These are phyloP conservation scores for Akanthomyces muscarius DNA, from an alignment of 2,329 filamentous ascomycete genomes.

Conservation along the genomic window DNA sequence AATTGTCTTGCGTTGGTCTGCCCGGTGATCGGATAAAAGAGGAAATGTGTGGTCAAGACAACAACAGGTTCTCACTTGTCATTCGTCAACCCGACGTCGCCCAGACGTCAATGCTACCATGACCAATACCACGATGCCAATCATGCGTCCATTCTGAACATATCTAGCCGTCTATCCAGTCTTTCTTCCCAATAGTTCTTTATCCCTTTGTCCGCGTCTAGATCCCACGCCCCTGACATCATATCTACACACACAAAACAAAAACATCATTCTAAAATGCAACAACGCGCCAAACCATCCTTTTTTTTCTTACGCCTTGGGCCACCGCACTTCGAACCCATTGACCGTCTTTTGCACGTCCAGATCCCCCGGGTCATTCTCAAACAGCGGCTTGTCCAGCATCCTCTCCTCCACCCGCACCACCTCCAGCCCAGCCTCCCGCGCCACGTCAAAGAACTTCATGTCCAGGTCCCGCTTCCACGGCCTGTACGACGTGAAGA, in stretches of 20 bases:
- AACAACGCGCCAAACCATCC: no score
- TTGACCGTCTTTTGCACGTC: conserved; percentile 77
- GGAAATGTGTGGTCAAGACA: background rate
- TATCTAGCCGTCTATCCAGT: background rate
- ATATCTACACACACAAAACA: background rate
- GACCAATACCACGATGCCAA: background rate
- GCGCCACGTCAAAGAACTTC: conserved; percentile 76
- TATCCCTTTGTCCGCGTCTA: background rate
- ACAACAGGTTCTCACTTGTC: no score
- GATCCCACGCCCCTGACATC: background rate
- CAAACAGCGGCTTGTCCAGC: conserved; percentile 85
- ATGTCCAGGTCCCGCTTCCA: conserved; percentile 85
- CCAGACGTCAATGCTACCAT: background rate
- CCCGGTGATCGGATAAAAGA: background rate
- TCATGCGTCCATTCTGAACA: background rate
- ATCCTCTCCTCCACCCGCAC: conserved; percentile 76
- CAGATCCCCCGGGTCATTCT: conserved; percentile 81
- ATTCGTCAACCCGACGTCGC: no score
- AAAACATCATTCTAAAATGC: background rate
- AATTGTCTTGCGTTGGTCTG: background rate
- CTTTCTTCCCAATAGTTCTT: no score
- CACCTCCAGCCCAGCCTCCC: conserved; percentile 67
- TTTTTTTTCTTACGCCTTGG: conserved; percentile 27
- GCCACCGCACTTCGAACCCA: conserved; percentile 71
- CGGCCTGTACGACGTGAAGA: conserved; percentile 91